These are phyloP conservation scores for Ustilago curta DNA, from an alignment of 1,284 basidiomycete species.

Conservation along the genomic window DNA sequence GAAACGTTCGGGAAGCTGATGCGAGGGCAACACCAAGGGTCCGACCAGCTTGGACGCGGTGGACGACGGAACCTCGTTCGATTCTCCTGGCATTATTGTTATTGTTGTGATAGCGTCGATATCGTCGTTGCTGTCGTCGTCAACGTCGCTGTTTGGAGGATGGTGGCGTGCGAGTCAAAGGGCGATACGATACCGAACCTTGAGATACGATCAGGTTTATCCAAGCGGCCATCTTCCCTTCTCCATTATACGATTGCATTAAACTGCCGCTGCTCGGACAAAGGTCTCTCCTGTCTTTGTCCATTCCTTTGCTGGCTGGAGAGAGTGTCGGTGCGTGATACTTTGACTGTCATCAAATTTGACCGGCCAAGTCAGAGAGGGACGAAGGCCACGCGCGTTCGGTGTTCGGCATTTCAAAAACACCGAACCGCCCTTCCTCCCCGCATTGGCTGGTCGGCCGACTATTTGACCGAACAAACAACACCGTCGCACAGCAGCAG, in stretches of 20 bases:
- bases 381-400: slow-evolving; percentile 2
- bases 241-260: background rate
- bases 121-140: background rate
- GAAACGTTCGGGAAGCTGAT: slow-evolving; percentile 42
- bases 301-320: background rate
- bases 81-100: slow-evolving; percentile 22
- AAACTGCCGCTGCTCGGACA: background rate
- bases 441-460: slow-evolving; percentile 3
- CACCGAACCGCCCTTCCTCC: slow-evolving; percentile 8
- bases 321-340: too few species aligned
- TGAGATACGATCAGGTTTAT: background rate
- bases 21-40: slow-evolving; percentile 30
- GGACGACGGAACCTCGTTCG: background rate
- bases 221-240: background rate
- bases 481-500: background rate
- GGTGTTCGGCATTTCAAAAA: slow-evolving; percentile 17
- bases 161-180: background rate
- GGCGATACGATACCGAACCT: background rate
- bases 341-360: background rate
- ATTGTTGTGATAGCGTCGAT: background rate
- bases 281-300: too few species aligned
- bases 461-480: slow-evolving; percentile 8
- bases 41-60: slow-evolving; percentile 12
- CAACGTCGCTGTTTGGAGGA: background rate
- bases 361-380: slow-evolving; percentile 5